Conservation (phyloP, 106 monocot species). For the Dioscorea alata region DNA sequence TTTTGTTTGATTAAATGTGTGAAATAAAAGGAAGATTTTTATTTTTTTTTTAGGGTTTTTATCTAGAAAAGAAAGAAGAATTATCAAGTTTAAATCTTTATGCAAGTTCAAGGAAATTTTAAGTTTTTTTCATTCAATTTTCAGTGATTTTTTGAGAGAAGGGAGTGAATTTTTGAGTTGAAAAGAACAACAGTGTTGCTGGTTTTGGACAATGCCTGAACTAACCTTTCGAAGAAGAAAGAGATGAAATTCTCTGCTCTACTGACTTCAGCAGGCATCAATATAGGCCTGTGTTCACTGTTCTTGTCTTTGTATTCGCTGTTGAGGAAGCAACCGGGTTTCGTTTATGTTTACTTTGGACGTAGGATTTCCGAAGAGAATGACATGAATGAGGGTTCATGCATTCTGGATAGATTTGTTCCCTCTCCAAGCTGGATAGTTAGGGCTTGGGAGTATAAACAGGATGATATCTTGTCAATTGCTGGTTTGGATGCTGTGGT, state of each 20-base stretch:
- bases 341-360: slow-evolving; percentile 65
- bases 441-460: slow-evolving; percentile 60
- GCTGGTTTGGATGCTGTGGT: slow-evolving; percentile 84
- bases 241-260: slow-evolving; percentile 79
- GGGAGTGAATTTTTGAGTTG: too few species aligned
- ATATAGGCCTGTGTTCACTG: slow-evolving; percentile 60
- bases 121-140: too few species aligned
- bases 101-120: too few species aligned
- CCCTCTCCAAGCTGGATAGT: slow-evolving; percentile 82
- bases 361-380: slow-evolving; percentile 41
- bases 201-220: background rate
- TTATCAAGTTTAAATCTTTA: too few species aligned
- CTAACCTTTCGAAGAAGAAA: background rate
- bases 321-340: slow-evolving; percentile 72
- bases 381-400: slow-evolving; percentile 10
- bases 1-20: too few species aligned
- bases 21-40: too few species aligned
- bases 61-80: too few species aligned
- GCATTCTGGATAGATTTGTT: slow-evolving; percentile 54
- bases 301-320: slow-evolving; percentile 74
- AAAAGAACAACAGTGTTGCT: background rate
- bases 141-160: too few species aligned
- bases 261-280: slow-evolving; percentile 86
- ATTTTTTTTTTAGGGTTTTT: too few species aligned
- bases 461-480: slow-evolving; percentile 56